Evolutionary conservation across 2,329 filamentous ascomycete genomes (phyloP), one percentile per base, ranked within the genome.

Genomic region (Coniella lustricola): DNA sequence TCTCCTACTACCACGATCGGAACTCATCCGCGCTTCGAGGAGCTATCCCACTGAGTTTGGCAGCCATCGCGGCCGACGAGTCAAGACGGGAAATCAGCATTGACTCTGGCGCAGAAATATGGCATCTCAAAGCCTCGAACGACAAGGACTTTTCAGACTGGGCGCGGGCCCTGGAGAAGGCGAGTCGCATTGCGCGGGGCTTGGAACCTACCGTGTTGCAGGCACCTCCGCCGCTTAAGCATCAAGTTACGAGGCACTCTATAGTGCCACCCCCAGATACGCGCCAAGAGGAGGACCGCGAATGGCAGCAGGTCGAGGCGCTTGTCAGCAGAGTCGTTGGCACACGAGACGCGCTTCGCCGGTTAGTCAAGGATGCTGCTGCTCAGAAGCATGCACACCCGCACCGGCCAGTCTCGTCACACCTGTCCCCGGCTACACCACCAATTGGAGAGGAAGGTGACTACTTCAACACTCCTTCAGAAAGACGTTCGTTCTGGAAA

Each of bases 1-100:
- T 98, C 29, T 97, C 93, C 0, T 98, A 98, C 70, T 98, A 96
- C 64, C 87, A 94, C 62, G 93, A 91, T 64, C 85, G 89, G 39
- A 91, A 94, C 62, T 95, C 91, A 4, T 94, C 91, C 5, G 90
- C 91, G 1, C 73, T 98, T 37, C 82, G 93, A 51, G 93, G 93
- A 16, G 90, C 93, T 7, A 93, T 98, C 44, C 93, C 93, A 0
- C 75, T 98, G 8, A 93, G 89, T 21, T 71, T 98, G 44, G 93
- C 93, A 14, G 93, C 89, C 4, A 86, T 98, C 51, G 87, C 90
- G 3, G 89, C 89, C 7, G 90, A 95, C 62, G 88, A 93, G 64
- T 82, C 87, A 60, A 82, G 87, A 33, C 80, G 90, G 55, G 91
- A 97, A 65, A 95, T 98, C 46, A 95, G 86, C 36, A 93, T 98